phyloP scores from a whole-genome alignment of 164 flowering plant genomes.

The Aristolochia fimbriata region DNA sequence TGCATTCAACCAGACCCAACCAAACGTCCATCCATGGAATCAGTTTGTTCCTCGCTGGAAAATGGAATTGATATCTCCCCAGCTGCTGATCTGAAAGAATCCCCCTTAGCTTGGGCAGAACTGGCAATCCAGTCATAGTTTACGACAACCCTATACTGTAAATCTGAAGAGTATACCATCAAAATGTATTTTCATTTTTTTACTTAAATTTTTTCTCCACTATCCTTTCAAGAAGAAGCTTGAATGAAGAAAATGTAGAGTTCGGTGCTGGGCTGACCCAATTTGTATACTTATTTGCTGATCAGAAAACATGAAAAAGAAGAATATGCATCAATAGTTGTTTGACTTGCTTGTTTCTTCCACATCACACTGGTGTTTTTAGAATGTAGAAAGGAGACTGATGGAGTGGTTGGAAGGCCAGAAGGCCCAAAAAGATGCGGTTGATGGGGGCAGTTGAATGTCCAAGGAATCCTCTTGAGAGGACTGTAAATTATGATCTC shows the following conservation, averaged over 20 bases:
- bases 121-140: conserved; percentile 62
- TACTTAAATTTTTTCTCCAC: conserved; percentile 5
- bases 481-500: no score
- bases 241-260: conserved; percentile 11
- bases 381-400: no score
- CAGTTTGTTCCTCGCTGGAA: conserved; percentile 52
- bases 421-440: no score
- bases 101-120: conserved; percentile 96
- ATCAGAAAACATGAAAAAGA: neutral
- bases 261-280: conserved; percentile 3
- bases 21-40: conserved; percentile 48
- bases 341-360: neutral
- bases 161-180: conserved; percentile 12
- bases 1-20: conserved; percentile 42
- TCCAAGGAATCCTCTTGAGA: no score
- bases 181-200: conserved; percentile 5
- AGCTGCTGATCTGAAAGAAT: conserved; percentile 52
- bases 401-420: no score
- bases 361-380: no score
- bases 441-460: no score
- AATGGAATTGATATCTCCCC: conserved; percentile 49
- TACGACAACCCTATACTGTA: conserved; percentile 32
- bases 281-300: conserved; percentile 6
- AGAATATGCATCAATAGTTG: neutral
- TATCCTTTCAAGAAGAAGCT: conserved; percentile 18